phyloP scores from a whole-genome alignment of 208 protist species.

The Crithidia expoeki region DNA sequence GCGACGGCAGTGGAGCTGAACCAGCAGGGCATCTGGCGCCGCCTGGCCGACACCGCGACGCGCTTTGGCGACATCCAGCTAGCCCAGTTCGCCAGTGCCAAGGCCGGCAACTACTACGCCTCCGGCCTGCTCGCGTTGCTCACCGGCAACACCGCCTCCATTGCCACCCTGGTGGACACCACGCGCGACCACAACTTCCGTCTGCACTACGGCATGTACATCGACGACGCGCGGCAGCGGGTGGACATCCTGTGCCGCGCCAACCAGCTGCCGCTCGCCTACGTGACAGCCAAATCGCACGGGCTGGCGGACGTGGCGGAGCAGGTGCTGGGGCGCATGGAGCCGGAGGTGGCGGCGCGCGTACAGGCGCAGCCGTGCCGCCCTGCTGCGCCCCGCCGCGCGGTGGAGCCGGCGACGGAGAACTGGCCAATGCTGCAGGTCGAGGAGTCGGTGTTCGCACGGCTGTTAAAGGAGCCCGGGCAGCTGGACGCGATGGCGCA shows the following conservation, averaged over 20 bases:
- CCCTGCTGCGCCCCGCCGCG: constrained; percentile 3
- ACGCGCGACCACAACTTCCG: constrained; percentile 87
- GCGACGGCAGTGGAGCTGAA: constrained; percentile 92
- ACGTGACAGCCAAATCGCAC: constrained; percentile 59
- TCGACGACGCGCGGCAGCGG: constrained; percentile 87
- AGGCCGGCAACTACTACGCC: constrained; percentile 93
- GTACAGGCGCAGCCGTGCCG: constrained; percentile 24
- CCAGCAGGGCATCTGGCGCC: constrained; percentile 90
- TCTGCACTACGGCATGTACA: constrained; percentile 95
- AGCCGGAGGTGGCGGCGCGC: constrained; percentile 50
- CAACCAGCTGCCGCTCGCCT: constrained; percentile 65
- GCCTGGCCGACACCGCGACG: constrained; percentile 93
- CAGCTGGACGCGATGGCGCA: constrained; percentile 48
- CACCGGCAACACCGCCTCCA: constrained; percentile 95
- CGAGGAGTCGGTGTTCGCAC: constrained; percentile 77
- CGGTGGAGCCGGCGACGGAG: constrained; percentile 45
- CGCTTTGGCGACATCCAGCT: constrained; percentile 95
- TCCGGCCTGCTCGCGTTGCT: constrained; percentile 96
- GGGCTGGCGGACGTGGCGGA: constrained; percentile 86
- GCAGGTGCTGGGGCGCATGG: constrained; percentile 50
- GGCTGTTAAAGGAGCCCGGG: constrained; percentile 70
- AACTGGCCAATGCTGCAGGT: constrained; percentile 89
- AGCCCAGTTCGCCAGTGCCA: constrained; percentile 95
- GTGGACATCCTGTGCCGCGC: constrained; percentile 78
- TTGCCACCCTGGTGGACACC: constrained; percentile 93